Base-by-base conservation (phyloP, 2,329 filamentous ascomycete genomes). In the Sarocladium oryzae region DNA sequence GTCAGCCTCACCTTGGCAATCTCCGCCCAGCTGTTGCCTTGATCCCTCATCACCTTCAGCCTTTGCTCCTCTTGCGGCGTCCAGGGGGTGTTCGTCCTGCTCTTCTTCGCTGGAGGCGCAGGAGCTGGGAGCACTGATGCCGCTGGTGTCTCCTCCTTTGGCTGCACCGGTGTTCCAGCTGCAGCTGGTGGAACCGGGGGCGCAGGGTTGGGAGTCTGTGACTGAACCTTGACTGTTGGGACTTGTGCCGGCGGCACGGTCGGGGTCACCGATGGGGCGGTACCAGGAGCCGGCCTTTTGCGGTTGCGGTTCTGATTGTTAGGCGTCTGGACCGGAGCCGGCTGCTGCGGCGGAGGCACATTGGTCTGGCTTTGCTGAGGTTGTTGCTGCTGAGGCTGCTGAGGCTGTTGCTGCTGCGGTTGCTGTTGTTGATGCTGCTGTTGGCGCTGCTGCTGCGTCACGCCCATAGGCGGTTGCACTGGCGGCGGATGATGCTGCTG, bases 81-180 rank as follows among this genome's bases (percentile, higher is more conserved):
- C 93, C 93, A 99, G 0, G 93, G 93, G 2, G 93, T 99, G 66
- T 99, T 99, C n/a, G 93, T 97, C 54, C 93, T 80, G 61, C 89
- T 93, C 74, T 96, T 96, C 75, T 97, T 99, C 45, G 81, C 75
- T 6, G 83, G 82, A 2, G 82, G 81, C 28, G 43, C 43, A 24
- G 75, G 76, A 5, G 58, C 52, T 35, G 7, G 7, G 28, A 13
- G 7, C 28, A 40, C 46, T 41, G 50, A 10, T 48, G 53, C 51
- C 11, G 51, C 45, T 45, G 45, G 20, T 15, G 36, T 21, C 46
- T 49, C 46, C 16, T 49, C 46, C 55, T 65, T 67, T 53, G 60
- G 58, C 50, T 68, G 65, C 32, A 59, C 63, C 23, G 67, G 56
- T 30, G 63, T 46, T 10, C 33, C 49, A 11, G 30, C 26, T 11